phyloP scores from a whole-genome alignment of 2,329 filamentous ascomycete genomes.

The Coccinonectria pachysandricola region DNA sequence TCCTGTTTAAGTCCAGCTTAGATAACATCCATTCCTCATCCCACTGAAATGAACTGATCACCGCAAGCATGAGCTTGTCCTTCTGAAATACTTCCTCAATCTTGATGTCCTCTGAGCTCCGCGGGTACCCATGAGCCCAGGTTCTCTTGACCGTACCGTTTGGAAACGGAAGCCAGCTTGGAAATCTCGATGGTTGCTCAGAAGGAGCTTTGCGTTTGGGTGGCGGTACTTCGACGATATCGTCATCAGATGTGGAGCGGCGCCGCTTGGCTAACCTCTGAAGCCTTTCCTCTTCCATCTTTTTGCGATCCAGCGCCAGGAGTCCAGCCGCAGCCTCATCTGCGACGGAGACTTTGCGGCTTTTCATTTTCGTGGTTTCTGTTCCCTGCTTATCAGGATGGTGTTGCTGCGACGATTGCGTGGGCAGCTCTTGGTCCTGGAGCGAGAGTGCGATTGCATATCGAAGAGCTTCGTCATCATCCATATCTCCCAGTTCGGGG shows the following conservation, averaged over 20 bases:
- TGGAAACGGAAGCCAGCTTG: slow-evolving; percentile 30
- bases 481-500: slow-evolving; percentile 23
- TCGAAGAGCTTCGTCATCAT: slow-evolving; percentile 50
- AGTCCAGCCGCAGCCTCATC: slow-evolving; percentile 24
- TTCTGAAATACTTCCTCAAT: slow-evolving; percentile 80
- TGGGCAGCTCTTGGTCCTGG: slow-evolving; percentile 21
- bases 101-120: slow-evolving; percentile 63
- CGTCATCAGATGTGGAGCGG: slow-evolving; percentile 15
- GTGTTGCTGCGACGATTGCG: slow-evolving; percentile 3
- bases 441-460: slow-evolving; percentile 52
- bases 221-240: slow-evolving; percentile 19
- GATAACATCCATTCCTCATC: slow-evolving; percentile 68
- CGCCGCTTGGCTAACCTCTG: slow-evolving; percentile 53
- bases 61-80: slow-evolving; percentile 58
- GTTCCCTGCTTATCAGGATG: slow-evolving; percentile 8
- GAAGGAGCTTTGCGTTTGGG: slow-evolving; percentile 14
- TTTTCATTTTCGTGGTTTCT: slow-evolving; percentile 8
- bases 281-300: slow-evolving; percentile 78
- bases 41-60: slow-evolving; percentile 83
- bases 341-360: slow-evolving; percentile 10
- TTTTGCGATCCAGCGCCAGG: slow-evolving; percentile 58
- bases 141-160: slow-evolving; percentile 71
- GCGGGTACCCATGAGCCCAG: slow-evolving; percentile 54
- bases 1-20: slow-evolving; percentile 53
- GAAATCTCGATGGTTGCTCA: slow-evolving; percentile 5